These are phyloP conservation scores for Filobasidium floriforme DNA, from an alignment of 768 basidiomycete genomes.

Conservation along the genomic window DNA sequence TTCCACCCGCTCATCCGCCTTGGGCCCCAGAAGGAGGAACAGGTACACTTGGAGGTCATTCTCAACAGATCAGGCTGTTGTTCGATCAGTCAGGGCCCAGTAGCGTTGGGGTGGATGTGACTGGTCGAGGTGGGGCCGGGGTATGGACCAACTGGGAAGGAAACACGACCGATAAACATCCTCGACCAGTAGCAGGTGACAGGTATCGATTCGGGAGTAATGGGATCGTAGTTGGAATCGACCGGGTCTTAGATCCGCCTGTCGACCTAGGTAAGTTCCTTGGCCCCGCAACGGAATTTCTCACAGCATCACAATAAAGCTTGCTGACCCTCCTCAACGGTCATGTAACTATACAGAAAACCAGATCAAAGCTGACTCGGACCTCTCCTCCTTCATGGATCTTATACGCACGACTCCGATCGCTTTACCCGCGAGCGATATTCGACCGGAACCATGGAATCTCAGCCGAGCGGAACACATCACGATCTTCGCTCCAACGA, in stretches of 20 bases:
- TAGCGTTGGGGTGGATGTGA: slow-evolving; percentile 55
- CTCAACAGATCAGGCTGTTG: slow-evolving; percentile 67
- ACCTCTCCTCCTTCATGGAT: slow-evolving; percentile 64
- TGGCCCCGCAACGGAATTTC: background rate
- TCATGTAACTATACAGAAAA: background rate
- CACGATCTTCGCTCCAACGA: slow-evolving; percentile 80
- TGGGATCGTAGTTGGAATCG: slow-evolving; percentile 68
- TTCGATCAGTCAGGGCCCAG: slow-evolving; percentile 48
- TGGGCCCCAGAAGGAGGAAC: slow-evolving; percentile 73
- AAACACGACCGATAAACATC: background rate
- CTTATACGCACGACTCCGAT: slow-evolving; percentile 4
- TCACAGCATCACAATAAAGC: background rate
- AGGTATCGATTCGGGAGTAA: slow-evolving; percentile 49
- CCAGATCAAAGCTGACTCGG: slow-evolving; percentile 43
- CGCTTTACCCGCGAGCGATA: slow-evolving; percentile 37
- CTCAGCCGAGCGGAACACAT: slow-evolving; percentile 53
- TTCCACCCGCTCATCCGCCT: slow-evolving; percentile 66
- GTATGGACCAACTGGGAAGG: slow-evolving; percentile 37
- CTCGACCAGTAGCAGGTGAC: background rate
- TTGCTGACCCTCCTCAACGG: background rate
- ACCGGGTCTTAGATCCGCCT: slow-evolving; percentile 66
- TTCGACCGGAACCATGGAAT: slow-evolving; percentile 18
- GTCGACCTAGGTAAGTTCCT: slow-evolving; percentile 58
- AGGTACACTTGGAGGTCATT: slow-evolving; percentile 68
- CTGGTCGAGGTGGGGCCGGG: slow-evolving; percentile 61